These are phyloP conservation scores for Heliocybe sulcata DNA, from an alignment of 1,284 basidiomycete species.

Conservation along the genomic window DNA sequence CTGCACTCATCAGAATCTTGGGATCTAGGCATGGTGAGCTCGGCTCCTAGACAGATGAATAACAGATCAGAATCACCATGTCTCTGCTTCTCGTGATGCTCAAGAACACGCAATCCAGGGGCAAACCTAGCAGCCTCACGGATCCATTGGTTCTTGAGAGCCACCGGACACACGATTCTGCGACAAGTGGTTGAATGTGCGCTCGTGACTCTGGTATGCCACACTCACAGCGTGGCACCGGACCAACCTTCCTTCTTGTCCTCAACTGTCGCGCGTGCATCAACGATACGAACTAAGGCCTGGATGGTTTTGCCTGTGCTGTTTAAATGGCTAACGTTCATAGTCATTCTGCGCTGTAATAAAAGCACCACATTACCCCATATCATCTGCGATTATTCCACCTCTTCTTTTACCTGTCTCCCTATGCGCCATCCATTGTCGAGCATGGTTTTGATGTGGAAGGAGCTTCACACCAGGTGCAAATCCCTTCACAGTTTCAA, in stretches of 20 bases:
- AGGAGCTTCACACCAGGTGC: constrained; percentile 44
- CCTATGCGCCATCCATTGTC: constrained; percentile 83
- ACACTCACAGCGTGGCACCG: constrained; percentile 64
- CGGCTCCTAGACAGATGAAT: background rate
- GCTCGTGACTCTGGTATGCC: background rate
- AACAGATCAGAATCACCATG: constrained; percentile 39
- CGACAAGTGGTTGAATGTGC: background rate
- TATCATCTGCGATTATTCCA: constrained; percentile 90
- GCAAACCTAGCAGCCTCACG: constrained; percentile 81
- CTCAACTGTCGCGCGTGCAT: constrained; percentile 59
- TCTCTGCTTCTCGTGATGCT: constrained; percentile 79
- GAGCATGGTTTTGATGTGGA: constrained; percentile 83
- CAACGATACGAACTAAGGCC: constrained; percentile 76
- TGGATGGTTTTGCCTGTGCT: constrained; percentile 93
- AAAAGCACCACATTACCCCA: constrained; percentile 48
- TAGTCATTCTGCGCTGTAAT: background rate
- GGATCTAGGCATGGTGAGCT: constrained; percentile 41
- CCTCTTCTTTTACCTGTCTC: constrained; percentile 76
- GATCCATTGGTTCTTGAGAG: constrained; percentile 92
- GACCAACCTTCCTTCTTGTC: constrained; percentile 72
- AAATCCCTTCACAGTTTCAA: background rate
- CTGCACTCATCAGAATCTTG: constrained; percentile 47
- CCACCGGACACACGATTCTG: constrained; percentile 79
- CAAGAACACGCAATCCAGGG: constrained; percentile 58
- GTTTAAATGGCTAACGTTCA: constrained; percentile 3